Conservation (phyloP, 2,329 filamentous ascomycete genomes). For the Diplodia sapinea region DNA sequence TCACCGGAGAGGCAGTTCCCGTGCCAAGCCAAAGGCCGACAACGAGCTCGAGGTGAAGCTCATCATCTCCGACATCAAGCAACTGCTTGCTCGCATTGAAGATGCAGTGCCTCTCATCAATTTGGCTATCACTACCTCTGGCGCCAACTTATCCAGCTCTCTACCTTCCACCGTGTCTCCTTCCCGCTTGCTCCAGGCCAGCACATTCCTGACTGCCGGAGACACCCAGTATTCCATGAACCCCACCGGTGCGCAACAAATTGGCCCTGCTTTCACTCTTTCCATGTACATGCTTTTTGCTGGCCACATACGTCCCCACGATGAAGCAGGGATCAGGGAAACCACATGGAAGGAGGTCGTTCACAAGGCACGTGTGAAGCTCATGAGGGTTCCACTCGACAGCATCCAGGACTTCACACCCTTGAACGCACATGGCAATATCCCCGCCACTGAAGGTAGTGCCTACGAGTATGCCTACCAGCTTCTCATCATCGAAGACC, state of each 20-base stretch:
- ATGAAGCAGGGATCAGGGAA: constrained; percentile 64
- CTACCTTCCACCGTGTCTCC: constrained; percentile 85
- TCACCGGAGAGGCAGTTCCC: constrained; percentile 51
- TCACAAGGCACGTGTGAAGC: constrained; percentile 85
- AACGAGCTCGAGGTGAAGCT: constrained; percentile 69
- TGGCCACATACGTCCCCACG: constrained; percentile 68
- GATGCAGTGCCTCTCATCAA: constrained; percentile 91
- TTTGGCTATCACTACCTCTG: constrained; percentile 91
- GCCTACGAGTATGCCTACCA: constrained; percentile 77
- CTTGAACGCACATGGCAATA: constrained; percentile 31
- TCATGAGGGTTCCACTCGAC: constrained; percentile 72
- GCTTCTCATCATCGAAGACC: constrained; percentile 80
- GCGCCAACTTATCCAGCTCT: constrained; percentile 80
- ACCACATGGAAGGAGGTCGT: constrained; percentile 95
- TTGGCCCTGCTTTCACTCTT: constrained; percentile 84
- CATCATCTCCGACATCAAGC: constrained; percentile 77
- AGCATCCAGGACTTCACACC: constrained; percentile 55
- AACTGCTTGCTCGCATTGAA: constrained; percentile 78
- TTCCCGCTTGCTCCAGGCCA: constrained; percentile 88
- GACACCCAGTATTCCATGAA: constrained; percentile 80
- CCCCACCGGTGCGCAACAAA: constrained; percentile 71
- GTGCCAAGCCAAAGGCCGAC: constrained; percentile 58
- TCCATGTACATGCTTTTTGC: constrained; percentile 96
- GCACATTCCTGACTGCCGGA: constrained; percentile 84
- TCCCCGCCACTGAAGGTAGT: constrained; percentile 51